Percentiles rank a stretch among this genome's conserved stretches.
These are phyloP conservation scores for Kingdonia uniflora DNA, from an alignment of 164 flowering plant genomes.

Conservation along the genomic window DNA sequence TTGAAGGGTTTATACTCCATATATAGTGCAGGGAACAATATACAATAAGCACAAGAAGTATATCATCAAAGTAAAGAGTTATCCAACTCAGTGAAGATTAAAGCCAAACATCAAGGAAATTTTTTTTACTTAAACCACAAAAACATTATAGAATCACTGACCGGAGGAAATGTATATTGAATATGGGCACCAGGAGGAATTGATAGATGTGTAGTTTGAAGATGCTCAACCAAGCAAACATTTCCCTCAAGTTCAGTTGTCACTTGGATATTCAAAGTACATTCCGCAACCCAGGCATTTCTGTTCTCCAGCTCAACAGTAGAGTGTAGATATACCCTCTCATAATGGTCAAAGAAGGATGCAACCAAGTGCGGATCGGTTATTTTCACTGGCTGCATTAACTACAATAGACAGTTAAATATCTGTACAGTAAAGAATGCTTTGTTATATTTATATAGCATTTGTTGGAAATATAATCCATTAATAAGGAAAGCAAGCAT, in stretches of 20 bases:
- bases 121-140: neutral
- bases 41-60: no score
- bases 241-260: slow-evolving; percentile 62
- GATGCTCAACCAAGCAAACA: slow-evolving; percentile 65
- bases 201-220: slow-evolving; percentile 51
- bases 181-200: slow-evolving; percentile 51
- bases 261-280: slow-evolving; percentile 77
- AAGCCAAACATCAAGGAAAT: neutral
- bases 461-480: neutral
- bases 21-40: no score
- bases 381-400: slow-evolving; percentile 88
- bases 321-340: slow-evolving; percentile 69
- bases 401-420: slow-evolving; percentile 2
- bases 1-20: no score
- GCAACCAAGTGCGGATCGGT: slow-evolving; percentile 95
- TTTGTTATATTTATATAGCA: neutral
- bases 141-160: slow-evolving; percentile 20
- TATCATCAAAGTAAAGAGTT: no score
- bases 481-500: neutral
- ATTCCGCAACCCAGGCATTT: slow-evolving; percentile 66
- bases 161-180: slow-evolving; percentile 76
- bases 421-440: slow-evolving; percentile 2
- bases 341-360: slow-evolving; percentile 73
- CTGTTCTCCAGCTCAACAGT: slow-evolving; percentile 75
- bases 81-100: no score